These are phyloP conservation scores for Cordyceps farinosa DNA, from an alignment of 2,329 filamentous ascomycete species.

Conservation along the genomic window DNA sequence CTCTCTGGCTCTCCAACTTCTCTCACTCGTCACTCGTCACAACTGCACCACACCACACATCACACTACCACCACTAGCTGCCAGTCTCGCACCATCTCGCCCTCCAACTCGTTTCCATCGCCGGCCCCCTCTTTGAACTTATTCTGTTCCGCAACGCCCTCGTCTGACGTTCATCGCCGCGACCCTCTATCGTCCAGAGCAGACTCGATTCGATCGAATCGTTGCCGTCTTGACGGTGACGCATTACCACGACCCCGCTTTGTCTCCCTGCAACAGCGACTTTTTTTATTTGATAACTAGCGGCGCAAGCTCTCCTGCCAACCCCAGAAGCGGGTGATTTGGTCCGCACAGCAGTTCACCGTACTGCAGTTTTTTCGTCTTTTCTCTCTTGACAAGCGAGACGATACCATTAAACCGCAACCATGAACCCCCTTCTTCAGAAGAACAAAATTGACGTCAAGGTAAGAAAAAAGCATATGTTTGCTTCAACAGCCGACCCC, in stretches of 20 bases:
- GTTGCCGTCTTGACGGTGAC: conserved; percentile 4
- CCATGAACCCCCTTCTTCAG: conserved; percentile 93
- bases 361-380: not conserved
- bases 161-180: not conserved
- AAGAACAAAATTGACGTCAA: conserved; percentile 98
- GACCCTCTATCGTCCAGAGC: not conserved
- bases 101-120: not conserved
- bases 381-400: not conserved
- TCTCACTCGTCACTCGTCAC: not conserved
- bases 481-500: conserved; percentile 4
- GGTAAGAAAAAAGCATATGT: conserved; percentile 56
- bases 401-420: conserved; percentile 26
- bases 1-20: not conserved
- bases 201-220: not conserved
- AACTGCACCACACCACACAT: not conserved
- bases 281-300: not conserved
- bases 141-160: not conserved
- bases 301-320: not conserved
- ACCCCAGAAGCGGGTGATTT: not conserved
- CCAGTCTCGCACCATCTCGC: not conserved
- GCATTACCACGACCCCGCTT: conserved; percentile 13
- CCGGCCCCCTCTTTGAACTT: not conserved
- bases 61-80: not conserved
- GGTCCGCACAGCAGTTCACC: not conserved
- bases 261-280: conserved; percentile 1